Conservation (phyloP, 140 eudicot species). For the Erigeron philadelphicus region DNA sequence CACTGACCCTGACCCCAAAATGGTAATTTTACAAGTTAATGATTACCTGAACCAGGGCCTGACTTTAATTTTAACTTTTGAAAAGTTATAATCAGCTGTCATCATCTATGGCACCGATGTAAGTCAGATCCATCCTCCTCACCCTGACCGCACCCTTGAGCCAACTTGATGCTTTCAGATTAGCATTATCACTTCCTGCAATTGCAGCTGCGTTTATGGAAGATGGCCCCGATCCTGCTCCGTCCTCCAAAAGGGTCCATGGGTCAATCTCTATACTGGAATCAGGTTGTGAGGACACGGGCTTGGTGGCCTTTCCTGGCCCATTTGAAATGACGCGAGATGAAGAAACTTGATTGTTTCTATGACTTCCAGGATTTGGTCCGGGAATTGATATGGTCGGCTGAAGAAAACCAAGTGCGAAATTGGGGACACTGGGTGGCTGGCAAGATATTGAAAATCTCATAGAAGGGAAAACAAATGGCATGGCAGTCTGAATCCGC, state of each 20-base stretch:
- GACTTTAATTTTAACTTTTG: slow-evolving; percentile 25
- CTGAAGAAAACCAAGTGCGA: slow-evolving; percentile 52
- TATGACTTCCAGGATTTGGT: slow-evolving; percentile 32
- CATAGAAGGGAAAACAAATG: slow-evolving; percentile 49
- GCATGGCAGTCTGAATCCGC: slow-evolving; percentile 96
- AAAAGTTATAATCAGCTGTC: slow-evolving; percentile 54
- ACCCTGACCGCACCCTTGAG: slow-evolving; percentile 89
- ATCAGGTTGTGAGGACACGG: slow-evolving; percentile 46
- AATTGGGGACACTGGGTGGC: slow-evolving; percentile 50
- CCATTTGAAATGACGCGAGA: slow-evolving; percentile 41
- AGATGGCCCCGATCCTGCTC: slow-evolving; percentile 73
- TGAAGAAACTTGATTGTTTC: slow-evolving; percentile 38
- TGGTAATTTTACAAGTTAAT: slow-evolving; percentile 26
- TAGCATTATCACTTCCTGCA: slow-evolving; percentile 64
- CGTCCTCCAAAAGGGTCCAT: slow-evolving; percentile 84
- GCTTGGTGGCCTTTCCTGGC: slow-evolving; percentile 49
- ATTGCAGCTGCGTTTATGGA: slow-evolving; percentile 52
- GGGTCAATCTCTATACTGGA: slow-evolving; percentile 65
- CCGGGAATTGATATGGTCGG: slow-evolving; percentile 41
- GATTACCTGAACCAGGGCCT: slow-evolving; percentile 31
- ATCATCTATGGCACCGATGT: slow-evolving; percentile 82
- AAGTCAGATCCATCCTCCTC: slow-evolving; percentile 79
- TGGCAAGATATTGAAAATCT: slow-evolving; percentile 59
- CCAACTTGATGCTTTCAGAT: slow-evolving; percentile 75
- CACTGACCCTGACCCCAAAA: slow-evolving; percentile 33